Percentiles rank a stretch among this genome's conserved stretches.
These are phyloP conservation scores for Lipomyces lipofer DNA, from an alignment of 805 yeast species.

Conservation along the genomic window DNA sequence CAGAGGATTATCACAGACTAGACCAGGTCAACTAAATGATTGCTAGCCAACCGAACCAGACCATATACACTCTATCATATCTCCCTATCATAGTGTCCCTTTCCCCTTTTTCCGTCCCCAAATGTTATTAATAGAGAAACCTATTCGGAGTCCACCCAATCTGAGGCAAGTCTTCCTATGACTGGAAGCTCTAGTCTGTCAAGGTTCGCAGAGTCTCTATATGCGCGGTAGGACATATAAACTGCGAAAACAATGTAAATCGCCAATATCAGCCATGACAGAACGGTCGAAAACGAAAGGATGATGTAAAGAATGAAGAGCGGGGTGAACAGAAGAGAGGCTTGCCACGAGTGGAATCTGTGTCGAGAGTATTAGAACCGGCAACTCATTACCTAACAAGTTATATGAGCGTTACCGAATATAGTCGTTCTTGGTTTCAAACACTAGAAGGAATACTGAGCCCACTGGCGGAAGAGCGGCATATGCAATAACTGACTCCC, in stretches of 20 bases:
- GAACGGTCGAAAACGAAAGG: slow-evolving; percentile 29
- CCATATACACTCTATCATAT: no score
- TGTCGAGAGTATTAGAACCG: not conserved
- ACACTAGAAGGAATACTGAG: slow-evolving; percentile 24
- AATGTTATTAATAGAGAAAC: no score
- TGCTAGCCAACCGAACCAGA: no score
- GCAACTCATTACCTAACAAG: no score
- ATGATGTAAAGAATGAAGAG: slow-evolving; percentile 27
- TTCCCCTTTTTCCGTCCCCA: no score
- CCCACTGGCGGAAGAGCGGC: slow-evolving; percentile 31
- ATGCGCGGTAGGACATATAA: slow-evolving; percentile 26
- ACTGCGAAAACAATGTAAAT: slow-evolving; percentile 22
- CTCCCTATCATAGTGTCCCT: no score
- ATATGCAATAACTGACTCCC: slow-evolving; percentile 28
- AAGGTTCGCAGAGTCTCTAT: slow-evolving; percentile 23
- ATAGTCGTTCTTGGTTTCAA: slow-evolving; percentile 31
- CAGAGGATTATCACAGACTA: no score
- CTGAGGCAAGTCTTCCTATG: slow-evolving; percentile 28
- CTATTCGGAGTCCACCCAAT: slow-evolving; percentile 32
- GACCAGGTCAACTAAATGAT: not conserved
- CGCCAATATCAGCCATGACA: slow-evolving; percentile 26
- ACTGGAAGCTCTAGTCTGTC: slow-evolving; percentile 29
- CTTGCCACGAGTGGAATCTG: slow-evolving; percentile 32
- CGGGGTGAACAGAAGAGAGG: slow-evolving; percentile 30
- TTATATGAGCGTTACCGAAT: slow-evolving; percentile 18